A percentile compares a stretch with the other conserved stretches of the same genome.
Conservation (phyloP, 768 basidiomycete genomes). For the Trametes meyenii region DNA sequence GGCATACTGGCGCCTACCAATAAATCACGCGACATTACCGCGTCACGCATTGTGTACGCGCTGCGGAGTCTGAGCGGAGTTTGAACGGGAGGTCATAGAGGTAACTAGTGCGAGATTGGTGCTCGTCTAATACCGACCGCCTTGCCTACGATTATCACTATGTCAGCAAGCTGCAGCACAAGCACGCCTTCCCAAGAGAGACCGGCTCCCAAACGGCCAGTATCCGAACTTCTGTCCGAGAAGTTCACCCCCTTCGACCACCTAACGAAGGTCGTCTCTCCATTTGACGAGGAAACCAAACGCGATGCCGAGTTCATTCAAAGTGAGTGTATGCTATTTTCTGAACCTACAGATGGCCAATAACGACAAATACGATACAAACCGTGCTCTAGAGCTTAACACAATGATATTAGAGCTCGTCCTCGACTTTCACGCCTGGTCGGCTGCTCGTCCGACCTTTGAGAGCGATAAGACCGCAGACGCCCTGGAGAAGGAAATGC, state of each 20-base stretch:
- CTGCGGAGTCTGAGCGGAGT: not conserved
- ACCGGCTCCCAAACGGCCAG: conserved; percentile 5
- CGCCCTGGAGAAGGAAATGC: conserved; percentile 34
- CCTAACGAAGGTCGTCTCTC: conserved; percentile 33
- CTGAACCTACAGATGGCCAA: too few species aligned
- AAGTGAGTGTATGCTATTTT: conserved; percentile 35
- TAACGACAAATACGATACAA: too few species aligned
- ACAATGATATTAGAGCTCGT: conserved; percentile 37
- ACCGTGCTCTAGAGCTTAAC: conserved; percentile 34
- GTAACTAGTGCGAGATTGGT: too few species aligned
- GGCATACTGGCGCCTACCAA: too few species aligned
- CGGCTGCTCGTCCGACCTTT: conserved; percentile 36
- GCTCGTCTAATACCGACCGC: too few species aligned
- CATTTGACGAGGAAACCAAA: conserved; percentile 39
- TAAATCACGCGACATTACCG: too few species aligned
- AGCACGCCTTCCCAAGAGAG: not conserved
- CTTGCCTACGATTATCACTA: not conserved
- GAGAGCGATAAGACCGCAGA: conserved; percentile 35
- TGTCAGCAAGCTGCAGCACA: not conserved
- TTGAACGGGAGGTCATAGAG: not conserved
- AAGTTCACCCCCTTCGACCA: conserved; percentile 37
- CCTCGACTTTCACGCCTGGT: conserved; percentile 42
- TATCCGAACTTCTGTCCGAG: conserved; percentile 31
- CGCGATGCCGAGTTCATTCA: conserved; percentile 39
- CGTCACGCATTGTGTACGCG: not conserved